phyloP scores from a whole-genome alignment of 2,329 filamentous ascomycete species.

The Aspergillus texensis region DNA sequence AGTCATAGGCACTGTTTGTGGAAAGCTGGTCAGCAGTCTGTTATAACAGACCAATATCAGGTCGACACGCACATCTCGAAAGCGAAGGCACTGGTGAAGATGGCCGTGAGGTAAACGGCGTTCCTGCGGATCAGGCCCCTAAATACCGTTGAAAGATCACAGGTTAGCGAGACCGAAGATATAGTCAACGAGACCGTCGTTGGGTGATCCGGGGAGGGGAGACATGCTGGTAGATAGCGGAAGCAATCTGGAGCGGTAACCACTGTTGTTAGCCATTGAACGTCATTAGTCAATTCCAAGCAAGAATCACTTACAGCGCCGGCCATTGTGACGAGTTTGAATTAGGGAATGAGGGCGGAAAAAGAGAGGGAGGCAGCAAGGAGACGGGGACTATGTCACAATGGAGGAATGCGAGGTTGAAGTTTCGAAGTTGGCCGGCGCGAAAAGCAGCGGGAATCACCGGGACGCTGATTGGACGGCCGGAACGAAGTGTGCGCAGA shows the following conservation, averaged over 20 bases:
- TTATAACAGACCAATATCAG: slow-evolving; percentile 8
- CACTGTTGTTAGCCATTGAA: slow-evolving; percentile 31
- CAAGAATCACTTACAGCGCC: slow-evolving; percentile 51
- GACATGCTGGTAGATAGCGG: slow-evolving; percentile 64
- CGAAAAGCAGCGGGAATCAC: slow-evolving; percentile 43
- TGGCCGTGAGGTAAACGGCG: slow-evolving; percentile 79
- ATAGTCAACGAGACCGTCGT: slow-evolving; percentile 13
- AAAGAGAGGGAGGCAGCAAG: slow-evolving; percentile 22
- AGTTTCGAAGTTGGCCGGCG: slow-evolving; percentile 28
- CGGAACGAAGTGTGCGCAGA: slow-evolving; percentile 17
- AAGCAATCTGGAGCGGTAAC: slow-evolving; percentile 49
- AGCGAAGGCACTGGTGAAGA: slow-evolving; percentile 86
- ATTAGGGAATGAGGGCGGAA: slow-evolving; percentile 24
- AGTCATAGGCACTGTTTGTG: slow-evolving; percentile 74
- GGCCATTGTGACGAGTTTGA: slow-evolving; percentile 56
- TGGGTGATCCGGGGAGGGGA: slow-evolving; percentile 21
- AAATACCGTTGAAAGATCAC: slow-evolving; percentile 15
- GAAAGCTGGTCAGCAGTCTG: slow-evolving; percentile 23
- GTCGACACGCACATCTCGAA: slow-evolving; percentile 79
- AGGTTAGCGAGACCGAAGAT: slow-evolving; percentile 20
- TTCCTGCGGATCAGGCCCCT: slow-evolving; percentile 87
- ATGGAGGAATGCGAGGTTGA: slow-evolving; percentile 31
- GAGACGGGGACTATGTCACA: slow-evolving; percentile 20
- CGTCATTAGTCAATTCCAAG: slow-evolving; percentile 33
- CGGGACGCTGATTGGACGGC: slow-evolving; percentile 41